Evolutionary conservation across 2,329 filamentous ascomycete genomes (phyloP).

Genomic region (Arthroderma sp.): DNA sequence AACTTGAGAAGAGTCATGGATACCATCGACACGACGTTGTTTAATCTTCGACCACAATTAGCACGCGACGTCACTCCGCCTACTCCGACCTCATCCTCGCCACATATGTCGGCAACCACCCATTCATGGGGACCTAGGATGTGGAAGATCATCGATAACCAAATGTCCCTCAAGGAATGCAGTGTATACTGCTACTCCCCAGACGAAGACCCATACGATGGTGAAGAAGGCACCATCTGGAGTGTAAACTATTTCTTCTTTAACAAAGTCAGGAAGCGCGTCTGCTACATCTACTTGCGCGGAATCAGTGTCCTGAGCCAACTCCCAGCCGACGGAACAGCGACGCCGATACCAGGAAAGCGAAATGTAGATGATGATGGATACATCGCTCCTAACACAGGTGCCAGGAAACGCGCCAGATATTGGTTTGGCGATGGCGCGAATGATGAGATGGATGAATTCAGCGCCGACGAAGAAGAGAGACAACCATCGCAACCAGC

Average conservation of each 20-base stretch:
- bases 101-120: constrained; percentile 39
- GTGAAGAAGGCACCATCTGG: constrained; percentile 91
- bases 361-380: constrained; percentile 36
- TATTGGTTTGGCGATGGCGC: constrained; percentile 73
- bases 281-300: constrained; percentile 85
- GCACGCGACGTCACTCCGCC: constrained; percentile 31
- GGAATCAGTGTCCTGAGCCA: constrained; percentile 62
- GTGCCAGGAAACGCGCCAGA: constrained; percentile 65
- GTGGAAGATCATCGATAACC: constrained; percentile 85
- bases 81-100: constrained; percentile 33
- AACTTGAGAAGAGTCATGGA: constrained; percentile 72
- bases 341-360: constrained; percentile 35
- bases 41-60: constrained; percentile 63
- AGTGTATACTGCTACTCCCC: constrained; percentile 82
- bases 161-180: constrained; percentile 86
- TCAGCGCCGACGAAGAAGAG: constrained; percentile 22
- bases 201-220: constrained; percentile 79
- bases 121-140: constrained; percentile 76
- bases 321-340: constrained; percentile 46
- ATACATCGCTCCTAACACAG: constrained; percentile 40
- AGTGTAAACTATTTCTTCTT: constrained; percentile 96
- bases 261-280: constrained; percentile 81
- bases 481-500: constrained; percentile 14
- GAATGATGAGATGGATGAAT: constrained; percentile 31
- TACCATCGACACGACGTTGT: constrained; percentile 73